Percentiles rank a stretch among this genome's conserved stretches.
Conservation (phyloP, 768 basidiomycete genomes). For the Rhizopogon vesiculosus region DNA sequence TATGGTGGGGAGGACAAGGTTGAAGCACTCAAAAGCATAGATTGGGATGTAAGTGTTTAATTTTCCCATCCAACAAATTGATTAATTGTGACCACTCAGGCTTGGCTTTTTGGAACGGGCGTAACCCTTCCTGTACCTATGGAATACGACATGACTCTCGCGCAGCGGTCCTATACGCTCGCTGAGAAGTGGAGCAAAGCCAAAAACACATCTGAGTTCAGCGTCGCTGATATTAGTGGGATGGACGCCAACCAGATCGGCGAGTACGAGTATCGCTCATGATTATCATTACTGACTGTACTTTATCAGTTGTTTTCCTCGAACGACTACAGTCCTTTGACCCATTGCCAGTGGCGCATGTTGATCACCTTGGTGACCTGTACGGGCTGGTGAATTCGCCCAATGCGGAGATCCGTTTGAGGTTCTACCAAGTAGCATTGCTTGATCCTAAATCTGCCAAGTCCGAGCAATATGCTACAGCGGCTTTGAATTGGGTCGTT, state of each 20-base stretch:
- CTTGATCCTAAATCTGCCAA: slow-evolving; percentile 40
- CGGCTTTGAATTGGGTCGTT: slow-evolving; percentile 65
- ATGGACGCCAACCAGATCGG: slow-evolving; percentile 79
- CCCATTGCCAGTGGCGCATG: slow-evolving; percentile 55
- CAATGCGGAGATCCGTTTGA: slow-evolving; percentile 74
- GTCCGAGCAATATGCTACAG: slow-evolving; percentile 44
- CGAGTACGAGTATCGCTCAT: slow-evolving; percentile 24
- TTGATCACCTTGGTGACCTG: slow-evolving; percentile 50
- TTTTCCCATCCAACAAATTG: not conserved
- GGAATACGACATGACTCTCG: slow-evolving; percentile 71
- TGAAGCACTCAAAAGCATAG: slow-evolving; percentile 59
- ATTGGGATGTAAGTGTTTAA: slow-evolving; percentile 64
- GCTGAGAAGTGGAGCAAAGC: slow-evolving; percentile 67
- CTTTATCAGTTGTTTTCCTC: slow-evolving; percentile 68
- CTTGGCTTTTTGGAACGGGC: slow-evolving; percentile 84
- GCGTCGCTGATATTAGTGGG: slow-evolving; percentile 48
- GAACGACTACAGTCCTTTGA: slow-evolving; percentile 66
- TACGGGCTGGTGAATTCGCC: slow-evolving; percentile 45
- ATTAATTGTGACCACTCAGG: slow-evolving; percentile 32
- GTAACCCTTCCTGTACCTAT: slow-evolving; percentile 65
- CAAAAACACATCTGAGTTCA: slow-evolving; percentile 46
- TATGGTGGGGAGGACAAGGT: slow-evolving; percentile 58
- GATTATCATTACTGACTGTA: not conserved
- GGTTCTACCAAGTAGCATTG: slow-evolving; percentile 75
- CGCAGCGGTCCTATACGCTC: slow-evolving; percentile 62